phyloP scores from a whole-genome alignment of 331 rosid genomes.

The Malus hybrid region DNA sequence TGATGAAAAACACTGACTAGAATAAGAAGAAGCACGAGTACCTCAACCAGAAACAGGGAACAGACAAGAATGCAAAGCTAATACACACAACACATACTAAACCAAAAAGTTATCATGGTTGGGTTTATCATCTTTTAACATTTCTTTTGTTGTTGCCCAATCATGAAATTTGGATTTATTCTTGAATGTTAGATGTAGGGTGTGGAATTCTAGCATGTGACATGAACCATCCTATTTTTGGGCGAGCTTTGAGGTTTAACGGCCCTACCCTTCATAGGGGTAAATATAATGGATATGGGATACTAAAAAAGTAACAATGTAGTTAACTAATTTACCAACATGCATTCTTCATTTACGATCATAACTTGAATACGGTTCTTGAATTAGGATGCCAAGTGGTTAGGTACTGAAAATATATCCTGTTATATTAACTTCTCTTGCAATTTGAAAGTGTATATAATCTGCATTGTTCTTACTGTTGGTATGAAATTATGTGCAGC shows the following conservation, averaged over 20 bases:
- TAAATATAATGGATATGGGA: neutral
- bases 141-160: neutral
- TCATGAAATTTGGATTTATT: neutral
- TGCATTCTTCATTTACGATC: neutral
- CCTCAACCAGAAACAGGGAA: slow-evolving; percentile 19
- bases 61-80: slow-evolving; percentile 37
- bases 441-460: neutral
- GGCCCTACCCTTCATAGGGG: neutral
- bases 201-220: neutral
- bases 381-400: neutral
- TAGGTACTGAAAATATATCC: neutral
- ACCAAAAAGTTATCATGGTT: slow-evolving; percentile 37
- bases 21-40: slow-evolving; percentile 38
- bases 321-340: neutral
- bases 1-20: slow-evolving; percentile 57
- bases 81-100: slow-evolving; percentile 27
- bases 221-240: neutral
- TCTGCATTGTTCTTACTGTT: slow-evolving; percentile 10
- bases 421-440: neutral
- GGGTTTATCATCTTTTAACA: slow-evolving; percentile 11
- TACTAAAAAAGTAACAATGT: neutral
- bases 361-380: neutral
- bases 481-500: slow-evolving; percentile 42
- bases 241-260: no score
- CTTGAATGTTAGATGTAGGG: neutral